Evolutionary conservation across 2,329 filamentous ascomycete species (phyloP).

Genomic region (Ophiocordyceps polyrhachis-furcata): DNA sequence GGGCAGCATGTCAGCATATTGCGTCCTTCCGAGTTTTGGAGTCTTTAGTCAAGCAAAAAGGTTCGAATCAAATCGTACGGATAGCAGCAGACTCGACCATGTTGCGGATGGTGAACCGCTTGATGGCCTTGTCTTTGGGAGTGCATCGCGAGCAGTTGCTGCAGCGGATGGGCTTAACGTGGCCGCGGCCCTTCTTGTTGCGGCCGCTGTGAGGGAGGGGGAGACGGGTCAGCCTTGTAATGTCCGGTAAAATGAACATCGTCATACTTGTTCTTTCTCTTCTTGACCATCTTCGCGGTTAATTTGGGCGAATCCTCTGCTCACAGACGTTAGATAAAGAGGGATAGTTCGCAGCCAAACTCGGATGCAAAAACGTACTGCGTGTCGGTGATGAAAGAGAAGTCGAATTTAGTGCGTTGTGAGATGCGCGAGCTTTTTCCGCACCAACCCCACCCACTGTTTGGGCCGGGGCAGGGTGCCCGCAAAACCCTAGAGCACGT

Average conservation of each 20-base stretch:
- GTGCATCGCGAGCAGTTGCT: slow-evolving; percentile 65
- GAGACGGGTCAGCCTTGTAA: slow-evolving; percentile 1
- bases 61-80: slow-evolving; percentile 49
- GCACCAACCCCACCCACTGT: slow-evolving; percentile 2
- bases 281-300: slow-evolving; percentile 53
- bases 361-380: slow-evolving; percentile 9
- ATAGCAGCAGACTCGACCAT: slow-evolving; percentile 99
- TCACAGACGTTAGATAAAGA: slow-evolving; percentile 5
- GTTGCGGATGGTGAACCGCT: slow-evolving; percentile 99
- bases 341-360: not conserved
- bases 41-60: not conserved
- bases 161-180: slow-evolving; percentile 95
- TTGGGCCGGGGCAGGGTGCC: slow-evolving; percentile 6
- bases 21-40: not conserved
- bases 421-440: not conserved
- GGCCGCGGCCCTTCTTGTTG: slow-evolving; percentile 99
- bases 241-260: not conserved
- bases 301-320: slow-evolving; percentile 22
- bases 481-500: slow-evolving; percentile 11
- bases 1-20: no score
- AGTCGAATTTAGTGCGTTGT: slow-evolving; percentile 2
- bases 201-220: slow-evolving; percentile 47
- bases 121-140: slow-evolving; percentile 99
- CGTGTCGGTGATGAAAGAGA: slow-evolving; percentile 4
- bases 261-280: slow-evolving; percentile 49